Base-by-base conservation (phyloP, 2,329 filamentous ascomycete species). In the Parafenestella ontariensis region DNA sequence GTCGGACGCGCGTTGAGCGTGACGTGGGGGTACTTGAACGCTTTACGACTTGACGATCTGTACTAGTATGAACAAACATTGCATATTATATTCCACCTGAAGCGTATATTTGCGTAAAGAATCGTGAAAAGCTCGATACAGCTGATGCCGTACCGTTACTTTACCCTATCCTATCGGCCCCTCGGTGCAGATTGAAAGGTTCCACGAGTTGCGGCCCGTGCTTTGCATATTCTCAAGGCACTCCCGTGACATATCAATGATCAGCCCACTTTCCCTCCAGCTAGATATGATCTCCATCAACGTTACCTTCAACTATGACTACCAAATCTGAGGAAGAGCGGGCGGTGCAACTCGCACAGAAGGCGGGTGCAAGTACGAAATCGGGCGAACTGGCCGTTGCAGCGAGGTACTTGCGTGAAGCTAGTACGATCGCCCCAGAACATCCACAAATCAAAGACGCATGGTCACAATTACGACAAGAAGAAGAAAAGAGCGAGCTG, bases 371-470 rank as follows among this genome's bases (percentile, higher is more conserved):
- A 28, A 67, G 63, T 49, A 64, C 64, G 29, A 64, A 65, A 36
- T 54, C 63, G 9, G 71, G 71, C 46, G 69, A 78, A 36, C 64
- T 79, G 40, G 66, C 71, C 40, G 69, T 74, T 48, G 79, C 78
- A 20, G 76, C 76, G 23, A 64, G 73, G 42, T 70, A 73, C n/a
- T 64, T 82, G 50, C 73, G 76, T 41, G 76, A 81, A 64, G 79
- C 79, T 29, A 76, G 75, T 21, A 73, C 74, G 39, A 70, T 82
- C 33, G 75, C 77, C 46, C 75, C 78, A 28, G 68, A 77, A 13
- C 76, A 78, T 61, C 63, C 68, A 10, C 63, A 70, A 20, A 71
- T 82, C 53, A 78, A 76, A 58, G 70, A 74, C 37, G 73, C 71
- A 50, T 78, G 78, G 73, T 56, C 76, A 21, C 57, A 64, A n/a